Evolutionary conservation across 805 yeast genomes (phyloP).

Genomic region (Candida multigemmis): DNA sequence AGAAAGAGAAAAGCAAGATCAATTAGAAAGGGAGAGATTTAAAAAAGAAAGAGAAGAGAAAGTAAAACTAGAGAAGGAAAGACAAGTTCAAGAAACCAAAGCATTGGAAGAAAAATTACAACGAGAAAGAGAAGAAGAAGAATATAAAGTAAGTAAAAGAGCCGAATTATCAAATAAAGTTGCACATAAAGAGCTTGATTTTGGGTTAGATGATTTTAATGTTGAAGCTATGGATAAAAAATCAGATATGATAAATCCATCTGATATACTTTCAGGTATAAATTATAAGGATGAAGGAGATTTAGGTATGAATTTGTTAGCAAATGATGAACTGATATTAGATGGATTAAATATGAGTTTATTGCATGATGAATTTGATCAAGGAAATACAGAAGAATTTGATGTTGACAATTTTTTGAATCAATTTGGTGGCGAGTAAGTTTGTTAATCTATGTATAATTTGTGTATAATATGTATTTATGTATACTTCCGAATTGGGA

Average conservation of each 20-base stretch:
- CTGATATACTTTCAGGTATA: constrained; percentile 6
- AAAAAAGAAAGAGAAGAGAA: constrained; percentile 8
- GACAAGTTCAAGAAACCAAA: constrained; percentile 12
- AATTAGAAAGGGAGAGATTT: constrained; percentile 6
- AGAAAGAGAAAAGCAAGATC: constrained; percentile 8
- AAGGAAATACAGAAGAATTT: constrained; percentile 27
- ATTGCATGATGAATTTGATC: constrained; percentile 23
- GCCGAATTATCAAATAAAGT: constrained; percentile 5
- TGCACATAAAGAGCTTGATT: constrained; percentile 3
- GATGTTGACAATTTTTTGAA: constrained; percentile 36
- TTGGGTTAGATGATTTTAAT: too few relatives aligned
- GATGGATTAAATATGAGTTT: constrained; percentile 35
- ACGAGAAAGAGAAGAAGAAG: constrained; percentile 8
- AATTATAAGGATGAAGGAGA: constrained; percentile 9
- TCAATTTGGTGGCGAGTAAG: constrained; percentile 28
- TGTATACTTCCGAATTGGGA: constrained; percentile 15
- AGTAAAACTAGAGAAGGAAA: constrained; percentile 10
- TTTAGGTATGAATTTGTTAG: constrained; percentile 26
- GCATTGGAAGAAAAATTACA: constrained; percentile 10
- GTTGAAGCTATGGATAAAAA: too few relatives aligned
- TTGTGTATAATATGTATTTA: neutral
- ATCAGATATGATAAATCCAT: constrained; percentile 7
- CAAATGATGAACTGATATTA: constrained; percentile 29
- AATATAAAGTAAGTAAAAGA: constrained; percentile 9
- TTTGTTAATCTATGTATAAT: neutral